Conservation (phyloP, 1,139 yeast genomes). For the Nematodospora anomalae region DNA sequence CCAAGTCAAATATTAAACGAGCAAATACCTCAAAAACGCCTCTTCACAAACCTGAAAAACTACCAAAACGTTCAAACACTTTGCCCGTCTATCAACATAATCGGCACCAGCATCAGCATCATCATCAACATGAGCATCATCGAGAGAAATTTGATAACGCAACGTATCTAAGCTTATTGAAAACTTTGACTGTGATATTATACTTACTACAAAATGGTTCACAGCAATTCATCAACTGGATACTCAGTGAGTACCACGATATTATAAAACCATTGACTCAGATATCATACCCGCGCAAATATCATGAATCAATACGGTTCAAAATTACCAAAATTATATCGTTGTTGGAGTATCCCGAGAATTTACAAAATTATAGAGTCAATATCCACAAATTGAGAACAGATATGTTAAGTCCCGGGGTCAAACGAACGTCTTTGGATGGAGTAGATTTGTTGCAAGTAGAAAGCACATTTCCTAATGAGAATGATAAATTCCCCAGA, state of each 20-base stretch:
- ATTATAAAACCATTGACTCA: constrained; percentile 10
- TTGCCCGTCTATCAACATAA: constrained; percentile 3
- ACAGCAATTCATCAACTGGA: constrained; percentile 33
- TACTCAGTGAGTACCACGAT: constrained; percentile 12
- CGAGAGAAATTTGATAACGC: constrained; percentile 7
- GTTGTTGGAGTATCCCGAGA: constrained; percentile 28
- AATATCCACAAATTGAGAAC: constrained; percentile 40
- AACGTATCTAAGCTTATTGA: constrained; percentile 21
- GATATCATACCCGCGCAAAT: constrained; percentile 13
- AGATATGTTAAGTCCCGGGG: constrained; percentile 42
- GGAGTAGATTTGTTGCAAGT: constrained; percentile 13
- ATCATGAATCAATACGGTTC: constrained; percentile 24
- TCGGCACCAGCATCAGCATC: too few relatives aligned
- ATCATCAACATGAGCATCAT: not conserved
- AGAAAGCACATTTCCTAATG: constrained; percentile 3
- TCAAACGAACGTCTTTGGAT: constrained; percentile 20
- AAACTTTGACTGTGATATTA: constrained; percentile 36
- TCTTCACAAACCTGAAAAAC: not conserved
- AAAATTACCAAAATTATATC: constrained; percentile 30
- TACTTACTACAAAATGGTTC: constrained; percentile 43
- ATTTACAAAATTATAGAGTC: constrained; percentile 31
- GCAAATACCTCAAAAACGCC: constrained; percentile 5
- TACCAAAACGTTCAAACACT: constrained; percentile 12
- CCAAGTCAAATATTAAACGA: constrained; percentile 5
- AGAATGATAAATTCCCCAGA: not conserved